phyloP scores from a whole-genome alignment of 192 early-diverging fungal genomes.

The Backusella mclennaniae region DNA sequence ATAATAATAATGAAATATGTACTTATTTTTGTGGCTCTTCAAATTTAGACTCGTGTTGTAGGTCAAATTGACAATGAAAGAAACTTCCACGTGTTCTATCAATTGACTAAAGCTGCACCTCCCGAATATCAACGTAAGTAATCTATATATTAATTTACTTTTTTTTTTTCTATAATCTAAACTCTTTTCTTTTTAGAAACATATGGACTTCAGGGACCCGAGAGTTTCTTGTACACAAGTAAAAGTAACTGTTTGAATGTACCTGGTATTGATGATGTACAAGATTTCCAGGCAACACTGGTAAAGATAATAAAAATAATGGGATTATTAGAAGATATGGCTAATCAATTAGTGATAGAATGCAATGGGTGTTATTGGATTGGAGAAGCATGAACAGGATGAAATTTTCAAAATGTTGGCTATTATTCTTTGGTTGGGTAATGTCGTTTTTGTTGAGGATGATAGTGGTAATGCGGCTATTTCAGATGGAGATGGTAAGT shows the following conservation, averaged over 20 bases:
- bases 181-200: constrained; percentile 34
- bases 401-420: constrained; percentile 91
- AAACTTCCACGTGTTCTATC: constrained; percentile 98
- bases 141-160: background rate
- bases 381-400: constrained; percentile 76
- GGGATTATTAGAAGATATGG: background rate
- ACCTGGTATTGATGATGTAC: constrained; percentile 88
- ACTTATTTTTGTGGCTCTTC: background rate
- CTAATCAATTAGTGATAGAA: constrained; percentile 35
- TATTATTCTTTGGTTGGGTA: constrained; percentile 95
- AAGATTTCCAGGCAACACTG: constrained; percentile 86
- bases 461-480: constrained; percentile 70
- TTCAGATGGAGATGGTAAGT: constrained; percentile 55
- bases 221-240: constrained; percentile 76
- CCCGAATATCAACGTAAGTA: constrained; percentile 62
- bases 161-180: background rate
- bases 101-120: constrained; percentile 80
- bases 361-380: constrained; percentile 93
- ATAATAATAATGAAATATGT: background rate
- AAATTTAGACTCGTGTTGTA: constrained; percentile 82
- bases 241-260: constrained; percentile 76
- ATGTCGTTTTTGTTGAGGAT: constrained; percentile 85
- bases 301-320: constrained; percentile 26
- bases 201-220: constrained; percentile 74
- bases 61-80: constrained; percentile 91